These are phyloP conservation scores for Penicillium sp. DNA, from an alignment of 2,329 filamentous ascomycete species.

Conservation along the genomic window DNA sequence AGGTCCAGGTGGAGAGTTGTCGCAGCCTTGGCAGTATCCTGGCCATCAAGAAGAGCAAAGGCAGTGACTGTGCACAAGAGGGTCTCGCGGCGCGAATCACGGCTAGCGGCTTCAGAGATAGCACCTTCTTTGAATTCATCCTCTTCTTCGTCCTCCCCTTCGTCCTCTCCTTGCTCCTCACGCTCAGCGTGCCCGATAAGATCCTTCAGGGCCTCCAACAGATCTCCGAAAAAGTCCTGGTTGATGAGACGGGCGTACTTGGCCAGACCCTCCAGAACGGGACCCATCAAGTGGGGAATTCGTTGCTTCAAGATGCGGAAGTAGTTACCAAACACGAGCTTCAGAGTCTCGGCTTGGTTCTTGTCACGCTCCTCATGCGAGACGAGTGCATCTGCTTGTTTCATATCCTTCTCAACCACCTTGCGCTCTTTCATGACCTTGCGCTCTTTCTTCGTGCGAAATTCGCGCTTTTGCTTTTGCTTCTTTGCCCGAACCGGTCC, in stretches of 20 bases:
- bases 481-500: conserved; percentile 54
- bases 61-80: conserved; percentile 95
- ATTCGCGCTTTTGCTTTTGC: conserved; percentile 73
- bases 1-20: conserved; percentile 83
- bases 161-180: conserved; percentile 47
- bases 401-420: conserved; percentile 87
- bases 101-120: conserved; percentile 53
- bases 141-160: conserved; percentile 31
- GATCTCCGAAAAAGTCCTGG: conserved; percentile 96
- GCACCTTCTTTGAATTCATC: conserved; percentile 42
- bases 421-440: conserved; percentile 86
- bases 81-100: conserved; percentile 80
- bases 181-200: conserved; percentile 73
- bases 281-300: conserved; percentile 85
- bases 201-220: conserved; percentile 91
- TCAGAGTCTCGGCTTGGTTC: conserved; percentile 93
- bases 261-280: conserved; percentile 88
- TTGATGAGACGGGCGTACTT: conserved; percentile 97
- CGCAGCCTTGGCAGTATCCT: conserved; percentile 84
- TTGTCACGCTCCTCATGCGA: conserved; percentile 88
- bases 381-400: conserved; percentile 84
- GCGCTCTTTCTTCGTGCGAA: conserved; percentile 82
- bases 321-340: conserved; percentile 92
- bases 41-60: conserved; percentile 91
- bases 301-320: conserved; percentile 90